Evolutionary conservation across 805 yeast genomes (phyloP), one percentile per base, ranked within the genome.

Genomic region (Suhomyces prunicola): DNA sequence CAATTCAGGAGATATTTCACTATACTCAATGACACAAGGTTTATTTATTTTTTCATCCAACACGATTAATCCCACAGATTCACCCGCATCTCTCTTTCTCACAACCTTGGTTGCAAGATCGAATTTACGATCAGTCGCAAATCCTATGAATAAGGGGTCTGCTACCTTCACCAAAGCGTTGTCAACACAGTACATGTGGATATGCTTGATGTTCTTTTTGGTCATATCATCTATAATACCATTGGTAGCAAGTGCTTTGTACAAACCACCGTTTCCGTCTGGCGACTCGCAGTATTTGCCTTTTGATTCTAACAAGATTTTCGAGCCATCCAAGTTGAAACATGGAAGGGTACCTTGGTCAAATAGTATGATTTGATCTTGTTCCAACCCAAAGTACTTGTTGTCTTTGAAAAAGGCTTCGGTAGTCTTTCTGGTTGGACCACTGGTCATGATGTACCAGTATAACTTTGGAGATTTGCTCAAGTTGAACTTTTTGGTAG

Each of bases 131-230:
- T 72, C 71, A 27, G 87, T 84, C 10, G 97, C 85, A 72, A 87
- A 93, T 0, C 99, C 99, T 56, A 94, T 73, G 60, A 87, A 88
- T 0, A 84, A 77, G 2, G 99, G 99, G 67, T 94, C 99, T 2
- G 97, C 97, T 50, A 93, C 90, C 68, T 85, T 87, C 35, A 92
- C 97, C 48, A 94, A 77, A 29, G 88, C 86, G 70, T 94, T 94
- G 72, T 94, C 99, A 47, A 94, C 98, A 72, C 98, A 93, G 73
- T 91, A 94, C 88, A 92, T 90, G 72, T 94, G 97, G 56, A 94
- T 79, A 67, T 94, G 98, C 69, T 89, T 83, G 57, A 93, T 83
- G 5, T 90, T 91, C 52, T 84, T 84, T 6, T 60, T 54, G 27
- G 72, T 64, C 66, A 94, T 82, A 67, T 93, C 97, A 6, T 81